Conservation (phyloP, 139 green algal species). For the Yamagishiella unicocca region DNA sequence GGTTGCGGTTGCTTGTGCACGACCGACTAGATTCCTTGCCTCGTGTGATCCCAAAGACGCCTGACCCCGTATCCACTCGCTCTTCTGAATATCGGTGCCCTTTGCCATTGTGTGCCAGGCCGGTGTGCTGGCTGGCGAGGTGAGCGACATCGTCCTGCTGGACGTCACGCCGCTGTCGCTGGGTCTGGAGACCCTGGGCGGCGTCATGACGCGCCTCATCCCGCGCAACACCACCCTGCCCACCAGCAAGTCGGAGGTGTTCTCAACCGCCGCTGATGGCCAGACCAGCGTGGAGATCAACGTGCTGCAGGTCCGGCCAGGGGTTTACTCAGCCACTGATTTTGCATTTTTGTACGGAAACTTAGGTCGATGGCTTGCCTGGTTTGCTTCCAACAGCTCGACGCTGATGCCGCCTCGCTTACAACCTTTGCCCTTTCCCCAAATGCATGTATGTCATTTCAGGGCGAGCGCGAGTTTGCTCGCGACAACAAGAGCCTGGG, state of each 20-base stretch:
- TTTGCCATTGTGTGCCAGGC: constrained; percentile 10
- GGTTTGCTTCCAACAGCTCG: too few relatives aligned
- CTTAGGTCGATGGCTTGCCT: too few relatives aligned
- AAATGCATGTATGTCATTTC: not conserved
- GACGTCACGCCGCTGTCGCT: constrained; percentile 98
- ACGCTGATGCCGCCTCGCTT: too few relatives aligned
- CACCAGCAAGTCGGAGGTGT: constrained; percentile 96
- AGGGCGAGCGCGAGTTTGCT: constrained; percentile 87
- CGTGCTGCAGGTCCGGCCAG: constrained; percentile 91
- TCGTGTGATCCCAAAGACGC: too few relatives aligned
- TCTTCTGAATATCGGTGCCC: not conserved
- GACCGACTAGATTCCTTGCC: too few relatives aligned
- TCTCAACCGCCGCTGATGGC: constrained; percentile 96
- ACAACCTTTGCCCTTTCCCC: too few relatives aligned
- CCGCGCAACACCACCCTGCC: constrained; percentile 98
- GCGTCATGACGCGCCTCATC: constrained; percentile 98
- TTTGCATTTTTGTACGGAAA: too few relatives aligned
- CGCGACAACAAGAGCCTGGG: constrained; percentile 98
- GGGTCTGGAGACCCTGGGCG: constrained; percentile 97
- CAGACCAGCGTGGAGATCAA: constrained; percentile 99
- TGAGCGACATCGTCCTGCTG: constrained; percentile 97
- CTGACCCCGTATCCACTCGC: not conserved
- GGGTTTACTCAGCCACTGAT: too few relatives aligned
- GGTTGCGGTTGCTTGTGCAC: too few relatives aligned
- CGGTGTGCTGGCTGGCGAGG: constrained; percentile 80